Evolutionary conservation across 768 basidiomycete genomes (phyloP).

Genomic region (Xerocomus potaroensis): DNA sequence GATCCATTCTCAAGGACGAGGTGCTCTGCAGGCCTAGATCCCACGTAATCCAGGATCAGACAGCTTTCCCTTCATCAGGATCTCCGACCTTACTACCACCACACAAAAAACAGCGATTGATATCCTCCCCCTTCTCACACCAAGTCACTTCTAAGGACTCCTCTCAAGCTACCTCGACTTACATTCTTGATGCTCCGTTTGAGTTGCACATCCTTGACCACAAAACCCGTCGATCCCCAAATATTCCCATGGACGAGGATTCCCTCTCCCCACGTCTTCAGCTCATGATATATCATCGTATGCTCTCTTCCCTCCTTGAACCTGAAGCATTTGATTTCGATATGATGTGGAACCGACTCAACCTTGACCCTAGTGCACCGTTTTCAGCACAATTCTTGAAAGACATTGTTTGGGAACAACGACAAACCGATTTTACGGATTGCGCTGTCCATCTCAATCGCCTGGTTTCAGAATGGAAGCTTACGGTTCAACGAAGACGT

Average conservation of each 20-base stretch:
- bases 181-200: conserved; percentile 3
- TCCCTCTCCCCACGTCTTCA: conserved; percentile 59
- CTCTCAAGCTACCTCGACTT: neutral
- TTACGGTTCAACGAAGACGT: conserved; percentile 16
- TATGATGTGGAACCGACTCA: conserved; percentile 46
- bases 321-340: conserved; percentile 46
- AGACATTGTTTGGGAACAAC: conserved; percentile 19
- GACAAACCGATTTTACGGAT: conserved; percentile 17
- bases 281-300: conserved; percentile 72
- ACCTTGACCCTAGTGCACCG: conserved; percentile 37
- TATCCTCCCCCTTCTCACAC: conserved; percentile 4
- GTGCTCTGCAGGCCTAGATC: conserved; percentile 22
- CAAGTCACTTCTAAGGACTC: conserved; percentile 2
- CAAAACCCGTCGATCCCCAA: conserved; percentile 55
- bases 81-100: conserved; percentile 11
- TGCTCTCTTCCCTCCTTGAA: conserved; percentile 51
- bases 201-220: conserved; percentile 56
- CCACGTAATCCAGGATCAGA: conserved; percentile 1
- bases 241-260: conserved; percentile 56
- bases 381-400: conserved; percentile 52
- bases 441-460: conserved; percentile 27
- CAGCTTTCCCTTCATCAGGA: neutral
- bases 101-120: conserved; percentile 26
- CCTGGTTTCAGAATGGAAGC: conserved; percentile 32
- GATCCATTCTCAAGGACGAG: conserved; percentile 50